Percentiles rank a stretch among this genome's conserved stretches.
These are phyloP conservation scores for Eleusine indica DNA, from an alignment of 176 grass and related monocot genomes.

Conservation along the genomic window DNA sequence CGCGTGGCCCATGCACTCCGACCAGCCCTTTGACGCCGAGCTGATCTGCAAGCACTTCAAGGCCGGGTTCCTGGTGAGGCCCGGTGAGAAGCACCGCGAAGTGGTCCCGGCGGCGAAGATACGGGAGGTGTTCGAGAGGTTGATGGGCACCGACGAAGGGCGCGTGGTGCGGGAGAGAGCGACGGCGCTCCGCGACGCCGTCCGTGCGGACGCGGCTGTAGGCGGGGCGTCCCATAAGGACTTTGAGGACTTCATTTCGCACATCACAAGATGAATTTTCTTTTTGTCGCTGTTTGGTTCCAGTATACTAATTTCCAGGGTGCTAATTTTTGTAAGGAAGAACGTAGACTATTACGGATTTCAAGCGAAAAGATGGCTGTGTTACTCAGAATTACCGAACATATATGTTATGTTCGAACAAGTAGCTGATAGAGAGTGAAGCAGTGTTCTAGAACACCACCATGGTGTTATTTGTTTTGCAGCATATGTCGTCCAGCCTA, in stretches of 20 bases:
- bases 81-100: slow-evolving; percentile 33
- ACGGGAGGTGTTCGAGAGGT: slow-evolving; percentile 19
- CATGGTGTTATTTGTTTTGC: no score
- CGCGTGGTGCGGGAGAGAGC: slow-evolving; percentile 30
- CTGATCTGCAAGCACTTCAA: slow-evolving; percentile 28
- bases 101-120: slow-evolving; percentile 26
- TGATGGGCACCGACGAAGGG: slow-evolving; percentile 42
- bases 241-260: slow-evolving; percentile 54
- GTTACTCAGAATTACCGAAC: background rate
- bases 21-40: slow-evolving; percentile 52
- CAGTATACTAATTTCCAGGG: no score
- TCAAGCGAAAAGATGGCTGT: background rate
- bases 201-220: slow-evolving; percentile 16
- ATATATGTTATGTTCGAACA: background rate
- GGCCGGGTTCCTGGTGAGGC: slow-evolving; percentile 38
- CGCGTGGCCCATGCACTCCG: slow-evolving; percentile 69
- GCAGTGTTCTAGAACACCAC: no score
- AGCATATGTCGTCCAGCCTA: no score
- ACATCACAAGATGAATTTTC: slow-evolving; percentile 49
- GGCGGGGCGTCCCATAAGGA: slow-evolving; percentile 45
- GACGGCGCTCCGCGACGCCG: slow-evolving; percentile 36
- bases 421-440: background rate
- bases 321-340: background rate
- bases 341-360: background rate
- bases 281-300: background rate